Evolutionary conservation across 2,329 filamentous ascomycete genomes (phyloP).

Genomic region (Fusarium sp.): DNA sequence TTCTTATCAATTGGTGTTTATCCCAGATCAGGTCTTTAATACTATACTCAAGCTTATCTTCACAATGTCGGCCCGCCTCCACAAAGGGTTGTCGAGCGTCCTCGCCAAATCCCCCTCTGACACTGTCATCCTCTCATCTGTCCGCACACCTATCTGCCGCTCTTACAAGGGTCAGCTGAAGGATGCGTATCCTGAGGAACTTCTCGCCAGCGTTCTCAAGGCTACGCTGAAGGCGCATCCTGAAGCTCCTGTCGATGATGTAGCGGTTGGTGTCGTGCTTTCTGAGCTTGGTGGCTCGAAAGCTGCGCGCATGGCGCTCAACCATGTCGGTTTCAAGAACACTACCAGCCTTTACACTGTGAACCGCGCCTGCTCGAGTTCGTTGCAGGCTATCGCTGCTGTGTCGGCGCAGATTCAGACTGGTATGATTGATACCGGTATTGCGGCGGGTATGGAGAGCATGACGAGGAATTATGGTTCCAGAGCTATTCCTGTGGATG

Average conservation of each 20-base stretch:
- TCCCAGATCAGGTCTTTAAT: neutral
- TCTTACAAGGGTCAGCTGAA: slow-evolving; percentile 86
- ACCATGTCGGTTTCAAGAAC: slow-evolving; percentile 81
- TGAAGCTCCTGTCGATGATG: slow-evolving; percentile 74
- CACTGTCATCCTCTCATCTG: slow-evolving; percentile 88
- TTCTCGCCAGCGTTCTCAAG: slow-evolving; percentile 74
- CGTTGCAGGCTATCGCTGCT: slow-evolving; percentile 79
- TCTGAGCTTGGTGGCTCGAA: slow-evolving; percentile 92
- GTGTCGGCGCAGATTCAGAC: slow-evolving; percentile 80
- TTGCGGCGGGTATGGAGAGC: slow-evolving; percentile 93
- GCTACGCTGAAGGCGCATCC: slow-evolving; percentile 69
- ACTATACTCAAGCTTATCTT: neutral
- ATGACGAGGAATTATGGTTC: slow-evolving; percentile 93
- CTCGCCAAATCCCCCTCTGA: slow-evolving; percentile 83
- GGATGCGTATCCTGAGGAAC: slow-evolving; percentile 90
- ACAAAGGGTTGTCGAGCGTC: slow-evolving; percentile 75
- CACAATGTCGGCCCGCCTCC: slow-evolving; percentile 39
- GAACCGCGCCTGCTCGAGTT: slow-evolving; percentile 86
- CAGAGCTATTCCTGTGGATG: slow-evolving; percentile 82
- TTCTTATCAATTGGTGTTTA: slow-evolving; percentile 4
- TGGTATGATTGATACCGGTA: slow-evolving; percentile 77
- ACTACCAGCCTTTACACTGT: slow-evolving; percentile 84
- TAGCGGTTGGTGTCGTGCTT: slow-evolving; percentile 88
- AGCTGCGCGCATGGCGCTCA: slow-evolving; percentile 89
- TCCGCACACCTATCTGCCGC: slow-evolving; percentile 87